A percentile compares a stretch with the other conserved stretches of the same genome.
Conservation (phyloP, 306 rosid genomes). For the Vigna unguiculata region DNA sequence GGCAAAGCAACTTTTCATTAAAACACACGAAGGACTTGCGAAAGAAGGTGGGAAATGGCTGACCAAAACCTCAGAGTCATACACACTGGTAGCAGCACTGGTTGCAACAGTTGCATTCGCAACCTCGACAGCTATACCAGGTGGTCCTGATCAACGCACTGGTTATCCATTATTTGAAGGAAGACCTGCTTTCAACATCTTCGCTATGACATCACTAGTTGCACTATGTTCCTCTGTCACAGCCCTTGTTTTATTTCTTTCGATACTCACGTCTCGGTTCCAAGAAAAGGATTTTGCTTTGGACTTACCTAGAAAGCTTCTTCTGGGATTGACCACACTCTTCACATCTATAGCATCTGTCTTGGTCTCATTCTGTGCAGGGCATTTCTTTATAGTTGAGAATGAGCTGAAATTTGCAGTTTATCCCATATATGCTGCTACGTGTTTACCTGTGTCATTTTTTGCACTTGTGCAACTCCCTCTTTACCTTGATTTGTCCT, state of each 20-base stretch:
- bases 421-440: constrained; percentile 51
- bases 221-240: constrained; percentile 70
- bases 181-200: constrained; percentile 48
- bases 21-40: constrained; percentile 43
- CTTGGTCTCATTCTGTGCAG: constrained; percentile 56
- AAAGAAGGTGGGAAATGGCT: constrained; percentile 66
- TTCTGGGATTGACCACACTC: constrained; percentile 54
- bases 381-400: constrained; percentile 48
- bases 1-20: constrained; percentile 54
- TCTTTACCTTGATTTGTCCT: constrained; percentile 48
- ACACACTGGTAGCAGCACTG: constrained; percentile 71
- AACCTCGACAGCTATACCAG: constrained; percentile 64
- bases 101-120: constrained; percentile 73
- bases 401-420: constrained; percentile 39
- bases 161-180: constrained; percentile 52
- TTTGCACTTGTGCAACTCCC: constrained; percentile 58
- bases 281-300: constrained; percentile 58
- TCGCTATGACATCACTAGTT: constrained; percentile 54
- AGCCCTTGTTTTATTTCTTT: constrained; percentile 53
- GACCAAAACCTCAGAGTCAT: constrained; percentile 58
- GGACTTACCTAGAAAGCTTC: constrained; percentile 58
- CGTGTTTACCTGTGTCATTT: constrained; percentile 55
- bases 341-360: constrained; percentile 52
- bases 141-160: constrained; percentile 45
- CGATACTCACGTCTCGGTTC: constrained; percentile 55